Base-by-base conservation (phyloP, 257 asterid genomes). In the Salvia hispanica region DNA sequence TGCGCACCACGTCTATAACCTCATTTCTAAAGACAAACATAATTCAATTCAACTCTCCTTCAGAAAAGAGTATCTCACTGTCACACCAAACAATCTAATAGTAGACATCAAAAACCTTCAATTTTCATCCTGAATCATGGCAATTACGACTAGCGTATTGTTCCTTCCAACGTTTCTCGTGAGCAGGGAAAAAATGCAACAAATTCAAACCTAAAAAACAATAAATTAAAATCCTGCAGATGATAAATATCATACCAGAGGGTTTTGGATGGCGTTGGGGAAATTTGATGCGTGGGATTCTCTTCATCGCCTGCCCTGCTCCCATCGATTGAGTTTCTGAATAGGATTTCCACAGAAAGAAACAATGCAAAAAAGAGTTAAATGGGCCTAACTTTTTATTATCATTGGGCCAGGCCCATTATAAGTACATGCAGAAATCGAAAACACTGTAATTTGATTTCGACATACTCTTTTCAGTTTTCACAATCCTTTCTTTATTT, bases 281-380 rank as follows among this genome's bases (percentile, higher is more conserved):
- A 71, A 91, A 91, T 61, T 88, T 86, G 81, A 91, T 88, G 73
- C 83, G 88, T 16, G 97, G 97, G 71, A 91, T 88, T 79, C 96
- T 85, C 90, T 88, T 88, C 84, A 91, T 69, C 69, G 84, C 90
- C 52, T 79, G 90, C 46, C 74, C 80, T 31, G 86, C 78, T 37
- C 82, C 84, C 81, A 74, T 82, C 46, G 82, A 51, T 70, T 62
- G 9, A 7, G 11, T 48, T 50, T 64, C 60, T 14, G 34, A 47
- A 48, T 6, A 5, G 37, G 14, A 50, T 50, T 14, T 4, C 31
- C 9, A 58, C 4, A 9, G 36, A 4, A 2, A n/a, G 10, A 39
- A 7, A 39, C 44, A 40, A 8, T 7, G 9, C 45, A 40, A 9
- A 8, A 6, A 7, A 40, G 7, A 43, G 12, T 12, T 11, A 6